Conservation (phyloP, 192 early-diverging fungal genomes). For the Gorgonomyces haynaldii region DNA sequence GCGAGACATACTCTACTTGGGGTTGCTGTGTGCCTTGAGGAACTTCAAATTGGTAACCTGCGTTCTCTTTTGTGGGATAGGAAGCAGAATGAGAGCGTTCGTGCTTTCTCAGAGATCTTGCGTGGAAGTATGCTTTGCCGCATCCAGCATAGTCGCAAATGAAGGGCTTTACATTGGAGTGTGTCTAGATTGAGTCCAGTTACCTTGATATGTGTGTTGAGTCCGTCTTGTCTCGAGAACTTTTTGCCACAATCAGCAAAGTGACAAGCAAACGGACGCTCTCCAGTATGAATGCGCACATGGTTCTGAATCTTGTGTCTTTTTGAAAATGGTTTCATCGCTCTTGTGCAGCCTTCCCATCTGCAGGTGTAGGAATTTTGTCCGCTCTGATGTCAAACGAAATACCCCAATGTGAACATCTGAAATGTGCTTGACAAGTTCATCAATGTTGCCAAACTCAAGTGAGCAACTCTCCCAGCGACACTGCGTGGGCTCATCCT, state of each 20-base stretch:
- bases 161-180: constrained; percentile 30
- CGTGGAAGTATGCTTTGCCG: constrained; percentile 33
- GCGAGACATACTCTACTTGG: too few species aligned
- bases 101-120: constrained; percentile 30
- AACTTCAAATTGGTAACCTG: too few species aligned
- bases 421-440: background rate
- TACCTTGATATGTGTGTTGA: constrained; percentile 33
- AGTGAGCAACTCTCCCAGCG: background rate
- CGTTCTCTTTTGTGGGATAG: too few species aligned
- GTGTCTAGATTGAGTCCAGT: constrained; percentile 13
- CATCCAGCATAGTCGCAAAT: constrained; percentile 21
- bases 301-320: constrained; percentile 37
- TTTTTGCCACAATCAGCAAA: constrained; percentile 24
- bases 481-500: too few species aligned
- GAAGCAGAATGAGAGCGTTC: constrained; percentile 22
- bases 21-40: too few species aligned
- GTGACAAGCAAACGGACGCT: constrained; percentile 25
- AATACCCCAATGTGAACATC: constrained; percentile 5
- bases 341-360: constrained; percentile 21
- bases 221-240: constrained; percentile 31
- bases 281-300: constrained; percentile 29
- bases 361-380: constrained; percentile 22
- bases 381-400: too few species aligned
- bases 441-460: background rate
- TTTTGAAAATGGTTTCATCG: constrained; percentile 19